Base-by-base conservation (phyloP, 1,139 yeast genomes). In the Yamadazyma conglobata region DNA sequence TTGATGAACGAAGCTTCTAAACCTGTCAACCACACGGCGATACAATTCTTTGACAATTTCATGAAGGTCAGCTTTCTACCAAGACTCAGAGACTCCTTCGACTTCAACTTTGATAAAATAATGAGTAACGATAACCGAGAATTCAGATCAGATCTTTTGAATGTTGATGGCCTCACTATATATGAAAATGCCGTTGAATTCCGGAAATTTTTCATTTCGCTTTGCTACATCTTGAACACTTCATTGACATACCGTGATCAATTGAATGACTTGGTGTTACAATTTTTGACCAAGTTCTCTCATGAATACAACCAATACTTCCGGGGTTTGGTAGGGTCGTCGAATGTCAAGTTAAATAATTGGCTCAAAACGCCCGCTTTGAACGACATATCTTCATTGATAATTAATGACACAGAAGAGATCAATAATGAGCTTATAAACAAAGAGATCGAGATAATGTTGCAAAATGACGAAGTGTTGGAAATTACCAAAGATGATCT, bases 1-100 rank as follows among this genome's bases (percentile, higher is more conserved):
- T 27, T 35, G 14, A 16, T 32, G 10, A 70, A 77, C 3, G 62
- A 60, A 23, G 51, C 45, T 22, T 34, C 63, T 4, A 34, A 37
- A 8, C 32, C 48, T 32, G 34, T 37, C 47, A 25, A 59, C 61
- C 43, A 41, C 24, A 31, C 46, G 2, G 52, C 47, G 33, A 70
- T 39, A 56, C 70, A 51, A 5, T 84, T 86, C 47, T 77, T 86
- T 49, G 70, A 71, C 22, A 65, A 65, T 7, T 84, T 83, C 44
- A 78, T 89, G 84, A 67, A 64, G 25, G 56, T 63, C 7, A 67
- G 75, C 3, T 87, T 83, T 46, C 62, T 83, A 31, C 79, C 89
- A 1, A 75, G 77, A 31, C 64, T 88, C 19, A 77, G 76, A 31
- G 72, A 70, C 23, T 71, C 79, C 2, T 61, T 87, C 20, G 62